Base-by-base conservation (phyloP, 768 basidiomycete species). In the Russula virescens region DNA sequence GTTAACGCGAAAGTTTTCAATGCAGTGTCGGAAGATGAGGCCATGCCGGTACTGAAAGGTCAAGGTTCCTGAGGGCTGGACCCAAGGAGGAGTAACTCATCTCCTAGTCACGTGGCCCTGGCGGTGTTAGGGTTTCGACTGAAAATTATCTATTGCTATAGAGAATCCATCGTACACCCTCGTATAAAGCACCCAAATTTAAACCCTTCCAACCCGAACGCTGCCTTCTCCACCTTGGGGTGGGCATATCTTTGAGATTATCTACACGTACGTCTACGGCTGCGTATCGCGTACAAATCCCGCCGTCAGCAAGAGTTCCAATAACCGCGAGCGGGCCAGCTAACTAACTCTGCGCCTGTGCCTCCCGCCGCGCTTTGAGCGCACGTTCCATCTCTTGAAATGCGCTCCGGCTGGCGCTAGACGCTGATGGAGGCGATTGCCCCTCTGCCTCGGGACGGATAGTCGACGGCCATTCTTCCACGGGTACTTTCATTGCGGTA, bases 311-410 rank as follows among this genome's bases (percentile, higher is more conserved):
- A 63, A 25, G n/a, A 58, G 64, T 58, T 62, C 59, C 56, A 50
- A 57, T 38, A 43, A 48, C 59, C 45, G 50, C 57, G 23, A 46
- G 47, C 35, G n/a, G 34, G 21, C 26, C 31, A 42, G 35, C 51
- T 38, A n/a, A 64, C 63, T 59, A 64, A 64, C 58, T 60, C 63
- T 52, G 46, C 40, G 49, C 62, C 13, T 60, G 64, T 7, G 46
- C 49, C 55, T 68, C 70, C 45, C 74, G 77, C 69, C 83, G 88
- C 72, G 75, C 75, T 69, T 74, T 72, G 66, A 91, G 72, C 13
- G 76, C 68, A 65, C 77, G 75, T 68, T 90, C 89, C 76, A 91
- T 76, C 73, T 86, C 83, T 67, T 89, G 84, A 70, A 93, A 92
- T 16, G 87, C 88, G 66, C 73, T 81, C 55, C 85, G 63, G n/a